Base-by-base conservation (phyloP, 2,329 filamentous ascomycete genomes). In the Sporothrix euskadiensis region DNA sequence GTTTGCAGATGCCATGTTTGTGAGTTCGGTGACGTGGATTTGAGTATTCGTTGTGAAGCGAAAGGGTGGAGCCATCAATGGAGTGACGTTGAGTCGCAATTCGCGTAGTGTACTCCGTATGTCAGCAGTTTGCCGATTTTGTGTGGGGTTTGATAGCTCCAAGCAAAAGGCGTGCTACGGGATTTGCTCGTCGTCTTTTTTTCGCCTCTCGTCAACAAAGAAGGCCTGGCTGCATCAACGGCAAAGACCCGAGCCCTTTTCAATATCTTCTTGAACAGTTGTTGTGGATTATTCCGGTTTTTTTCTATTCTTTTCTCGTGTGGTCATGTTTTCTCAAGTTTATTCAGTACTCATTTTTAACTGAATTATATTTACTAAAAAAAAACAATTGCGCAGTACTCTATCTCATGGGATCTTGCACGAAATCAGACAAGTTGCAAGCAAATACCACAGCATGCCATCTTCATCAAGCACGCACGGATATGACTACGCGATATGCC, bases 171-270 rank as follows among this genome's bases (percentile, higher is more conserved):
- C 39, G 61, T 65, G 61, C 61, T 65, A 47, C 39, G n/a, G 61
- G 61, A 47, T 65, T 65, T 22, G 61, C 59, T n/a, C 39, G 26
- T n/a, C n/a, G 7, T 9, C 9, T 41, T 16, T 41, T 16, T 26
- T 66, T 66, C 14, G 61, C 61, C 61, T 66, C 61, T 22, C n/a
- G 9, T 66, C 26, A 12, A 47, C 39, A 44, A 66, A 30, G 61
- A 6, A 10, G 30, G 12, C 12, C 35, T 16, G 10, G 19, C 26
- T 16, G 26, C 57, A 63, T 22, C 8, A 1, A 63, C 22, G 35
- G 9, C 57, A 39, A 41, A 47, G 4, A 22, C 26, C 19, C 16
- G 6, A 41, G 39, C 39, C 26, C 39, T 10, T 26, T 56, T 22
- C 3, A 35, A 35, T 35, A 4, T 35, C 35, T 2, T 35, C 35